Evolutionary conservation across 352 stramenopile species (phyloP).

Genomic region (Pythium scleroteichum): DNA sequence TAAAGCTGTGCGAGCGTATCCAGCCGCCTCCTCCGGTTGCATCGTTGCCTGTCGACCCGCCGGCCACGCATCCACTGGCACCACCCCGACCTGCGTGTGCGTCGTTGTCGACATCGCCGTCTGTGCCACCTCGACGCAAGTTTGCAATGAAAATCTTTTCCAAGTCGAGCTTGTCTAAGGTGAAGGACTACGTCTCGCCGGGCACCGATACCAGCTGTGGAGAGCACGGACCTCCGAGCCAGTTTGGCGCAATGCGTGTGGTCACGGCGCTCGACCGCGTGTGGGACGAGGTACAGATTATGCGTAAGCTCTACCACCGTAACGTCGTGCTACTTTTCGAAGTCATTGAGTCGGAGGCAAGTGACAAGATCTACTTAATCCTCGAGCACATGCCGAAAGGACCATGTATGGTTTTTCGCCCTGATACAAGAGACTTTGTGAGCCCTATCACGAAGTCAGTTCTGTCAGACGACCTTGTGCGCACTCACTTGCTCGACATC

Average conservation of each 20-base stretch:
- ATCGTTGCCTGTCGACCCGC: background rate
- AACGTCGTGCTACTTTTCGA: slow-evolving; percentile 92
- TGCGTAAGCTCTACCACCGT: slow-evolving; percentile 87
- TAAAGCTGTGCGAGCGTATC: slow-evolving; percentile 81
- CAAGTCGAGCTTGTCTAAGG: slow-evolving; percentile 67
- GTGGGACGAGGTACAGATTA: slow-evolving; percentile 84
- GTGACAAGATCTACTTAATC: slow-evolving; percentile 86
- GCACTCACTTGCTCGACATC: slow-evolving; percentile 70
- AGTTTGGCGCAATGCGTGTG: slow-evolving; percentile 45
- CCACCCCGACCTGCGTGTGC: background rate
- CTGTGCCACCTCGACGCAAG: slow-evolving; percentile 31
- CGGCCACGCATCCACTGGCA: slow-evolving; percentile 10
- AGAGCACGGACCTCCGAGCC: background rate
- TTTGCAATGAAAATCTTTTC: slow-evolving; percentile 89
- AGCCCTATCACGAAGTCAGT: slow-evolving; percentile 56
- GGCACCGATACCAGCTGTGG: background rate
- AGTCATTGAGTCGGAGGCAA: slow-evolving; percentile 79
- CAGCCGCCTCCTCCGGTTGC: background rate
- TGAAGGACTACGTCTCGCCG: slow-evolving; percentile 76
- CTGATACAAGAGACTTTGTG: slow-evolving; percentile 67
- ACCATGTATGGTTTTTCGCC: slow-evolving; percentile 79
- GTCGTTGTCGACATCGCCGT: background rate
- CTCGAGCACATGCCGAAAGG: slow-evolving; percentile 86
- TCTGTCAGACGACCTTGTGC: slow-evolving; percentile 64
- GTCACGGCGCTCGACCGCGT: slow-evolving; percentile 83